Evolutionary conservation across 768 basidiomycete species (phyloP).

Genomic region (Lepiota subincarnata): DNA sequence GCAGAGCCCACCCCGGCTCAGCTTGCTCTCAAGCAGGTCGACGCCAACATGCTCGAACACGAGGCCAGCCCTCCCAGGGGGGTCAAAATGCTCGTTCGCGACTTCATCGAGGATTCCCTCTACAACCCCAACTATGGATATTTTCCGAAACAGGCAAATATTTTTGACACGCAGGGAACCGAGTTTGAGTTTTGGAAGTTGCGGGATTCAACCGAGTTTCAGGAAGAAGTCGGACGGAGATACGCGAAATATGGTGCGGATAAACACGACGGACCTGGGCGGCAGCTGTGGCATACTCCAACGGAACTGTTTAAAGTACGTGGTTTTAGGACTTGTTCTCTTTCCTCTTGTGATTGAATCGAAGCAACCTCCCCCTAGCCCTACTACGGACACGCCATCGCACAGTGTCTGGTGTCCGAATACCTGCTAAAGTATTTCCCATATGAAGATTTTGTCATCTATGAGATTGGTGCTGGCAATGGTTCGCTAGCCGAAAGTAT

Average conservation of each 20-base stretch:
- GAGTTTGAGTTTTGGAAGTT: slow-evolving; percentile 67
- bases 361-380: slow-evolving; percentile 50
- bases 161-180: slow-evolving; percentile 64
- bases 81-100: slow-evolving; percentile 92
- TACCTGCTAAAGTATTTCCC: slow-evolving; percentile 95
- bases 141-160: slow-evolving; percentile 89
- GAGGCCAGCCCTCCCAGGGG: slow-evolving; percentile 59
- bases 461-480: slow-evolving; percentile 98
- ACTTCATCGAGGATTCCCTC: slow-evolving; percentile 94
- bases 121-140: slow-evolving; percentile 99
- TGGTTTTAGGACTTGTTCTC: slow-evolving; percentile 4
- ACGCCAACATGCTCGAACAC: slow-evolving; percentile 64
- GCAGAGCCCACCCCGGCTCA: slow-evolving; percentile 41
- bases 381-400: slow-evolving; percentile 90
- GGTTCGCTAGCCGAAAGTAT: slow-evolving; percentile 91
- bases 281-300: slow-evolving; percentile 98
- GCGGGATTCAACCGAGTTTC: slow-evolving; percentile 70
- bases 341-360: neutral
- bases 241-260: slow-evolving; percentile 71
- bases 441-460: slow-evolving; percentile 92
- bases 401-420: slow-evolving; percentile 82
- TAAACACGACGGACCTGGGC: slow-evolving; percentile 62
- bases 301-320: slow-evolving; percentile 95
- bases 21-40: slow-evolving; percentile 49
- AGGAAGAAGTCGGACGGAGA: slow-evolving; percentile 70